Conservation (phyloP, 2,329 filamentous ascomycete species). For the Xylaria sp. region DNA sequence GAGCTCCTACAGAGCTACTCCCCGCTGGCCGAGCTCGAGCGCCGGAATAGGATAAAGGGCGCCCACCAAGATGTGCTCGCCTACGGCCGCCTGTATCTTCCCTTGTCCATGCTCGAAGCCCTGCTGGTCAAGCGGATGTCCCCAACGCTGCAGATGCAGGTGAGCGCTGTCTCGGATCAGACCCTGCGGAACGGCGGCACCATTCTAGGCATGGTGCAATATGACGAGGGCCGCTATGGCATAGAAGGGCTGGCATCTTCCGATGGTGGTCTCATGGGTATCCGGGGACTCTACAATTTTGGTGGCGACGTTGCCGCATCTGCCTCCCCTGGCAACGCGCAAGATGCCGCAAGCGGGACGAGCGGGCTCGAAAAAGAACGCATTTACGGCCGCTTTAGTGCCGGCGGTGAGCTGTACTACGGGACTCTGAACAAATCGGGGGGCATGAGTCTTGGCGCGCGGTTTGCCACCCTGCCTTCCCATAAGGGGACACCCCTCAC, state of each 20-base stretch:
- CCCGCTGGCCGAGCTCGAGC: constrained; percentile 73
- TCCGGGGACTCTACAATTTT: constrained; percentile 94
- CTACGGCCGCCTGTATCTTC: constrained; percentile 84
- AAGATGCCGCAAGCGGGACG: constrained; percentile 41
- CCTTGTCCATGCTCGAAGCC: constrained; percentile 86
- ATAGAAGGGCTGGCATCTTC: constrained; percentile 92
- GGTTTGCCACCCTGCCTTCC: constrained; percentile 87
- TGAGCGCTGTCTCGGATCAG: constrained; percentile 81
- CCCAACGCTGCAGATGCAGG: constrained; percentile 80
- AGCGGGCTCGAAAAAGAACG: constrained; percentile 62
- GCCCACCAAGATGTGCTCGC: constrained; percentile 66
- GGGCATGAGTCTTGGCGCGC: constrained; percentile 86
- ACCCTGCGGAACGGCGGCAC: constrained; percentile 80
- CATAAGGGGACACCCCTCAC: constrained; percentile 90
- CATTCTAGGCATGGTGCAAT: constrained; percentile 77
- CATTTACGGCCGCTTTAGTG: constrained; percentile 85
- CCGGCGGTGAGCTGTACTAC: constrained; percentile 94
- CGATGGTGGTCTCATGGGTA: constrained; percentile 87
- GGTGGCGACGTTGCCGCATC: constrained; percentile 71
- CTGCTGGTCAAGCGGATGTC: constrained; percentile 83
- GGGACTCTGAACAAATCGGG: constrained; percentile 93
- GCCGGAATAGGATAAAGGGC: constrained; percentile 42
- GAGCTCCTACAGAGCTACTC: constrained; percentile 85
- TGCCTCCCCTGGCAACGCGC: constrained; percentile 34
- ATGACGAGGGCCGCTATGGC: constrained; percentile 87